phyloP scores from a whole-genome alignment of 2,329 filamentous ascomycete species.

The Scleromitrula shiraiana region DNA sequence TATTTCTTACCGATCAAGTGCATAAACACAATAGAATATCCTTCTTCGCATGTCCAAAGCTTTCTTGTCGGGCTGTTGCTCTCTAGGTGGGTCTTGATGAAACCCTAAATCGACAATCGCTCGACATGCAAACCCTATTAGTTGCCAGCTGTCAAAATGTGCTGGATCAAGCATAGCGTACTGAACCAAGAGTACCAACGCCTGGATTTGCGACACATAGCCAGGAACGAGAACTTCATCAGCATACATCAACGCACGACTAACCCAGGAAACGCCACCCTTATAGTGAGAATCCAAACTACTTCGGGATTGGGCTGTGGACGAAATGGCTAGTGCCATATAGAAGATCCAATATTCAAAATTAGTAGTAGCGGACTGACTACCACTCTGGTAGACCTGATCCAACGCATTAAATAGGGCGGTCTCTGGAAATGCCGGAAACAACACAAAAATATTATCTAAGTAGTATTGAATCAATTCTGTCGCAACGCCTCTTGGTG shows the following conservation, averaged over 20 bases:
- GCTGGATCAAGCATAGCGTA: constrained; percentile 86
- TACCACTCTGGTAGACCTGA: constrained; percentile 67
- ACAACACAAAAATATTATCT: constrained; percentile 68
- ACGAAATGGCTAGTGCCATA: constrained; percentile 81
- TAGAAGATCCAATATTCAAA: constrained; percentile 81
- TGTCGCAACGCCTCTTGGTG: constrained; percentile 59
- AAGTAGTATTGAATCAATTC: constrained; percentile 76
- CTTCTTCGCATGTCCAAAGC: constrained; percentile 70
- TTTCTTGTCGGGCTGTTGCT: constrained; percentile 57
- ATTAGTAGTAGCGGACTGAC: constrained; percentile 48
- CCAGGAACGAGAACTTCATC: constrained; percentile 81
- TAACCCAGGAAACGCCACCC: constrained; percentile 48
- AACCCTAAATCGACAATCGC: constrained; percentile 84
- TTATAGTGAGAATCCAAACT: constrained; percentile 56
- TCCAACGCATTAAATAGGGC: constrained; percentile 71
- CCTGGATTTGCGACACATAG: constrained; percentile 78
- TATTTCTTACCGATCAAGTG: constrained; percentile 64
- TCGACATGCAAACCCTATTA: constrained; percentile 83
- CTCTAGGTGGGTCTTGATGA: constrained; percentile 79
- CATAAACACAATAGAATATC: constrained; percentile 86
- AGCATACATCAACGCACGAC: constrained; percentile 64
- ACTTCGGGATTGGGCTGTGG: constrained; percentile 62
- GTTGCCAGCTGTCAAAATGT: constrained; percentile 89
- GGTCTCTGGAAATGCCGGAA: constrained; percentile 77
- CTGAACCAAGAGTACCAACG: constrained; percentile 74